A percentile compares a stretch with the other conserved stretches of the same genome.
phyloP scores from a whole-genome alignment of 1,284 basidiomycete species.

The Singerocomus rubriflavus region DNA sequence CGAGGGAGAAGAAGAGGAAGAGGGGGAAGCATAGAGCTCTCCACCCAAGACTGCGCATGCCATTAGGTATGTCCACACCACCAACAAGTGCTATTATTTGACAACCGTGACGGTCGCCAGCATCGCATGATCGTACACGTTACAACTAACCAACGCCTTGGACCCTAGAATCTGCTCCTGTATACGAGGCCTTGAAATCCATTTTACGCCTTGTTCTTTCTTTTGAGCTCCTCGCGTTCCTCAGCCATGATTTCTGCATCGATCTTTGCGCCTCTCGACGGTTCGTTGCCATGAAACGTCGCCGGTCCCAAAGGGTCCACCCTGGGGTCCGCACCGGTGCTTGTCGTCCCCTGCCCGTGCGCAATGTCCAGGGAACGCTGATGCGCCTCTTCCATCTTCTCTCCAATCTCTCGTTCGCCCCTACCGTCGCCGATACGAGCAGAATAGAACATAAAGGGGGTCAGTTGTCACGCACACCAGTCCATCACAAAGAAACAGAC shows the following conservation, averaged over 20 bases:
- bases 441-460: background rate
- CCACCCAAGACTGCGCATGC: background rate
- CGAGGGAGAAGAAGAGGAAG: conserved; percentile 41
- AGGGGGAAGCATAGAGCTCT: conserved; percentile 24
- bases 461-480: background rate
- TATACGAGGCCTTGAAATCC: background rate
- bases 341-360: conserved; percentile 26
- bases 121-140: conserved; percentile 4
- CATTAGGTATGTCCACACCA: background rate
- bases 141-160: too few species aligned
- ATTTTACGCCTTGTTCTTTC: conserved; percentile 43
- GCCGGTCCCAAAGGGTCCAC: conserved; percentile 45
- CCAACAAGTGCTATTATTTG: background rate
- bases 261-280: conserved; percentile 57
- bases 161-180: background rate
- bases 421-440: conserved; percentile 21
- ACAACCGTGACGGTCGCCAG: background rate
- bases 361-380: conserved; percentile 26
- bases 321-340: conserved; percentile 22
- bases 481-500: conserved; percentile 7
- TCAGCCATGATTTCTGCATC: conserved; percentile 56
- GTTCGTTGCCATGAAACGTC: conserved; percentile 53
- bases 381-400: conserved; percentile 37
- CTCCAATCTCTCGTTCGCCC: conserved; percentile 40
- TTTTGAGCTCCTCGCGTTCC: conserved; percentile 46